These are phyloP conservation scores for Plasmodium chabaudi DNA, from an alignment of 169 alveolate genomes.

Conservation along the genomic window DNA sequence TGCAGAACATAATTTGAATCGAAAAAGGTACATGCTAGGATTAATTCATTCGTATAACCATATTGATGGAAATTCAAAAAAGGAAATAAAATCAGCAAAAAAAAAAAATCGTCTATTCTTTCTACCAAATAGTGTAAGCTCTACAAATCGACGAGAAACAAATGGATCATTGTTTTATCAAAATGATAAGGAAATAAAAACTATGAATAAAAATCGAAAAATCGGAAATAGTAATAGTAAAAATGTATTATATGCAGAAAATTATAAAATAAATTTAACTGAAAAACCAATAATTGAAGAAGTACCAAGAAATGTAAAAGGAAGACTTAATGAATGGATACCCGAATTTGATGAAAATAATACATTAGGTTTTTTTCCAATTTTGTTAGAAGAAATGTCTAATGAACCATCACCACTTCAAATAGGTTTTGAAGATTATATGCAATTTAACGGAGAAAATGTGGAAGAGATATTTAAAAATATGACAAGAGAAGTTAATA, in stretches of 20 bases:
- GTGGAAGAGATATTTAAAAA: conserved; percentile 85
- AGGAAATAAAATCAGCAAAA: too few relatives aligned
- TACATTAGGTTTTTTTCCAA: conserved; percentile 84
- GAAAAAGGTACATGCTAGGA: too few relatives aligned
- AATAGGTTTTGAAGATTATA: conserved; percentile 85
- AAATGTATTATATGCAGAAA: conserved; percentile 37
- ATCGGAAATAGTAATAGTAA: not conserved
- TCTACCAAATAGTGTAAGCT: too few relatives aligned
- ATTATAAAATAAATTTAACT: conserved; percentile 50
- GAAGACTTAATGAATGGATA: conserved; percentile 85
- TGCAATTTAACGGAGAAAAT: conserved; percentile 84
- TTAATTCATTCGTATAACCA: too few relatives aligned
- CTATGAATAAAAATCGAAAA: not conserved
- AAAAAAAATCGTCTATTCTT: too few relatives aligned
- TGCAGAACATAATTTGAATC: not conserved
- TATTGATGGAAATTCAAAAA: too few relatives aligned
- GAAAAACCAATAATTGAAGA: conserved; percentile 71
- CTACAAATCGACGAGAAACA: too few relatives aligned
- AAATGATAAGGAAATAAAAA: not conserved
- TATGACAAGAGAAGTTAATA: conserved; percentile 53
- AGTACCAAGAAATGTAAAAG: conserved; percentile 79
- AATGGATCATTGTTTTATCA: too few relatives aligned
- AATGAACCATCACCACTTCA: conserved; percentile 86
- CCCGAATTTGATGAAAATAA: conserved; percentile 80
- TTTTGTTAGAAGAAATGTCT: conserved; percentile 84